Conservation (phyloP, 1,139 yeast genomes). For the Pichia sp. region DNA sequence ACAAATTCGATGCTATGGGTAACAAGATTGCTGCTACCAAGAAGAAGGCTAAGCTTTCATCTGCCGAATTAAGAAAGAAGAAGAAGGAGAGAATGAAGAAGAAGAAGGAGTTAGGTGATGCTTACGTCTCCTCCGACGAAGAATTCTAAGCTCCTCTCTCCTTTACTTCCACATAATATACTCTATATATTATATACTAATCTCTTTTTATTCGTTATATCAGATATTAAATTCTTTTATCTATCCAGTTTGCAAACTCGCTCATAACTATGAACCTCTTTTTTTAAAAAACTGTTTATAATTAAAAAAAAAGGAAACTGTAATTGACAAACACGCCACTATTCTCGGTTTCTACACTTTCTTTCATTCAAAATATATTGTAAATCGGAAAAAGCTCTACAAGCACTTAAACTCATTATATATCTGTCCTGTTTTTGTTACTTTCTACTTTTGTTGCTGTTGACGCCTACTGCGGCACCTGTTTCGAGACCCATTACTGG, state of each 20-base stretch:
- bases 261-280: neutral
- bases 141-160: slow-evolving; percentile 44
- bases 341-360: too few relatives aligned
- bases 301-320: neutral
- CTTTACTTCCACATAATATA: neutral
- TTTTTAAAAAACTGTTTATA: neutral
- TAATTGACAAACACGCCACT: neutral
- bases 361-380: neutral
- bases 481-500: neutral
- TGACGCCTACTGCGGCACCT: neutral
- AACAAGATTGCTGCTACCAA: slow-evolving; percentile 95
- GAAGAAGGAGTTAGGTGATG: slow-evolving; percentile 99
- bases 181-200: slow-evolving; percentile 1
- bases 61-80: slow-evolving; percentile 99
- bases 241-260: neutral
- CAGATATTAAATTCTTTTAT: neutral
- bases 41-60: slow-evolving; percentile 96
- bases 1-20: slow-evolving; percentile 99
- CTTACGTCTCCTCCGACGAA: slow-evolving; percentile 93
- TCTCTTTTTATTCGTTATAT: slow-evolving; percentile 3
- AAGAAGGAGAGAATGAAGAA: slow-evolving; percentile 99
- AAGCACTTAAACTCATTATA: neutral
- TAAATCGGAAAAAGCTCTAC: neutral
- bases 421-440: neutral
- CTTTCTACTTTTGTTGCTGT: neutral